Evolutionary conservation across 768 basidiomycete species (phyloP), one percentile per base, ranked within the genome.

Genomic region (Fomitopsis serialis): DNA sequence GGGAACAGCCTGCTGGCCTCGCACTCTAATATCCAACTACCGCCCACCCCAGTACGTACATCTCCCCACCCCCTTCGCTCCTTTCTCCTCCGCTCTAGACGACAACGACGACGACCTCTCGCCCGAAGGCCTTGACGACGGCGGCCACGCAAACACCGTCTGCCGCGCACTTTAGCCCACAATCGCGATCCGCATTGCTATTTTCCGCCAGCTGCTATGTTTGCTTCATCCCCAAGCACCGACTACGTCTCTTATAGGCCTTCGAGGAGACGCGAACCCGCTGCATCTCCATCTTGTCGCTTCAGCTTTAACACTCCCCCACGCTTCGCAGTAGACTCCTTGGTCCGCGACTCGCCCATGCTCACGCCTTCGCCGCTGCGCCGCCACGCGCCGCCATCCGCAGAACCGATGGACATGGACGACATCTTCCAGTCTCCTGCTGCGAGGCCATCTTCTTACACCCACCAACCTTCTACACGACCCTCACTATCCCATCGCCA

Each of bases 341-440:
- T 69, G 32, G 69, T 74, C 40, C 78, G 73, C 59, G 78, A 79
- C 60, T 77, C 80, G 29, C 78, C 82, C 43, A 79, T 85, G 78
- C 74, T 81, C 45, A 80, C 83, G 1, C 82, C 85, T 21, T 87
- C 85, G 5, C 84, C 84, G 11, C 74, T 82, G 55, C 73, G 78
- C 49, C 74, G 74, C 57, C 70, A 70, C 70, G 15, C 68, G 74
- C 49, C 77, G 75, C 60, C 58, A n/a, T 45, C 65, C 72, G 5
- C 63, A 61, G 54, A 52, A 55, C 56, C 58, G 54, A 52, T 58
- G 67, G 75, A 78, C 59, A 58, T 66, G 50, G 78, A 82, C 58
- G 78, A 82, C 61, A 66, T 77, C 54, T 81, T 81, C 62, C 70
- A 78, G 75, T 59, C 72, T 58, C 57, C 67, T 68, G 45, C 52